Evolutionary conservation across 805 yeast genomes (phyloP).

Genomic region (Metschnikowia kofuensis): DNA sequence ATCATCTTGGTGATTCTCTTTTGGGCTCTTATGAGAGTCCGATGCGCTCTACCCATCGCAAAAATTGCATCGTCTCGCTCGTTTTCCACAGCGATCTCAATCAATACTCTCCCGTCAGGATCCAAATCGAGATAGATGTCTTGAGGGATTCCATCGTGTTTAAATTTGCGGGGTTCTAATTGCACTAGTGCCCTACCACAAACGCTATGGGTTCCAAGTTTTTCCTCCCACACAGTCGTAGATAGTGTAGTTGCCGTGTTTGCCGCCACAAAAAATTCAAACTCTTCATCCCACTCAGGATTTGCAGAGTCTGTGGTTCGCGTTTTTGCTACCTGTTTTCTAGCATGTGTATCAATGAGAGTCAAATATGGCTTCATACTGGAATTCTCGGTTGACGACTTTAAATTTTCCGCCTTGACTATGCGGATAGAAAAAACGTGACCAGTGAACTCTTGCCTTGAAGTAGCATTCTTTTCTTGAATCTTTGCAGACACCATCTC

Average conservation of each 20-base stretch:
- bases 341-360: slow-evolving; percentile 52
- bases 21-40: slow-evolving; percentile 60
- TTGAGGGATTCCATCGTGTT: slow-evolving; percentile 66
- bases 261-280: slow-evolving; percentile 50
- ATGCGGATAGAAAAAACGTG: slow-evolving; percentile 64
- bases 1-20: slow-evolving; percentile 66
- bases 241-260: slow-evolving; percentile 46
- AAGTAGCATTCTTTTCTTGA: slow-evolving; percentile 29
- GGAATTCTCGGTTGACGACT: slow-evolving; percentile 19
- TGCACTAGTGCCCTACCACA: slow-evolving; percentile 63
- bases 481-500: slow-evolving; percentile 49
- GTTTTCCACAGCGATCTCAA: slow-evolving; percentile 72
- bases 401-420: slow-evolving; percentile 60
- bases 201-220: slow-evolving; percentile 52
- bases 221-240: slow-evolving; percentile 70
- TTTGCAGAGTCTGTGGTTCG: slow-evolving; percentile 57
- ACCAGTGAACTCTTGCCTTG: slow-evolving; percentile 34
- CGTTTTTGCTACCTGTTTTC: slow-evolving; percentile 65
- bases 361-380: slow-evolving; percentile 63
- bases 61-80: slow-evolving; percentile 80
- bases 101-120: slow-evolving; percentile 62
- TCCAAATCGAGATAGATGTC: slow-evolving; percentile 59
- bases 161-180: slow-evolving; percentile 60
- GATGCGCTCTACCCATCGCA: slow-evolving; percentile 71
- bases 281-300: slow-evolving; percentile 88